Conservation (phyloP, 208 protist species). For the Angomonas deanei region DNA sequence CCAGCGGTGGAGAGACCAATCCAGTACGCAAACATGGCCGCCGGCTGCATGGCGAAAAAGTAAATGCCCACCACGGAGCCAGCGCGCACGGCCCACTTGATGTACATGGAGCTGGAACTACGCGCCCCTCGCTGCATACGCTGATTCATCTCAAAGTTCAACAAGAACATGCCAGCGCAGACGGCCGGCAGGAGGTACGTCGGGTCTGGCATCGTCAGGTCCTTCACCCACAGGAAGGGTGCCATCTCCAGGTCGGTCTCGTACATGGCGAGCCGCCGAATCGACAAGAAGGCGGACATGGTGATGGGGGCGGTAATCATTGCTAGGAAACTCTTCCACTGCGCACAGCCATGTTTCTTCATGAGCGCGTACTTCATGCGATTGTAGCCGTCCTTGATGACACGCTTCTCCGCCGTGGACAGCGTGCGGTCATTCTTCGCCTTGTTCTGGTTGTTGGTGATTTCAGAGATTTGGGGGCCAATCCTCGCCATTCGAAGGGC, state of each 20-base stretch:
- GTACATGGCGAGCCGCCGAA: slow-evolving; percentile 75
- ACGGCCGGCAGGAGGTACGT: slow-evolving; percentile 71
- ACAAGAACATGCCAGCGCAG: slow-evolving; percentile 77
- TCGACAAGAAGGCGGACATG: slow-evolving; percentile 81
- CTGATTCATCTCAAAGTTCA: slow-evolving; percentile 88
- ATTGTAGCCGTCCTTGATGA: slow-evolving; percentile 84
- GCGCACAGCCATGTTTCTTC: slow-evolving; percentile 76
- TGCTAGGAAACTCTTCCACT: slow-evolving; percentile 77
- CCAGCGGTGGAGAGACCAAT: slow-evolving; percentile 78
- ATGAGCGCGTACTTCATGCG: slow-evolving; percentile 81
- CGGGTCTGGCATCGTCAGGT: slow-evolving; percentile 86
- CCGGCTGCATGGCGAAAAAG: slow-evolving; percentile 69
- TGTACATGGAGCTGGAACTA: slow-evolving; percentile 67
- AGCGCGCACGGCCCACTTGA: slow-evolving; percentile 68
- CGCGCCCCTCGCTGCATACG: slow-evolving; percentile 79
- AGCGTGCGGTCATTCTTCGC: slow-evolving; percentile 78
- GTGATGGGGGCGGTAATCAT: slow-evolving; percentile 72
- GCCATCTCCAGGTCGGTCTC: slow-evolving; percentile 81
- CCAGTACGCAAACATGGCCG: slow-evolving; percentile 88
- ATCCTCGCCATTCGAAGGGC: slow-evolving; percentile 73
- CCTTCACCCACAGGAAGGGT: slow-evolving; percentile 76
- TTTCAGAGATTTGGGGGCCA: slow-evolving; percentile 64
- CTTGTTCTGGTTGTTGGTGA: slow-evolving; percentile 71
- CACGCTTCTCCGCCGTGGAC: slow-evolving; percentile 72
- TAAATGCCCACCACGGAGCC: slow-evolving; percentile 68